Evolutionary conservation across 2,329 filamentous ascomycete genomes (phyloP).

Genomic region (Diplodia scrobiculata): DNA sequence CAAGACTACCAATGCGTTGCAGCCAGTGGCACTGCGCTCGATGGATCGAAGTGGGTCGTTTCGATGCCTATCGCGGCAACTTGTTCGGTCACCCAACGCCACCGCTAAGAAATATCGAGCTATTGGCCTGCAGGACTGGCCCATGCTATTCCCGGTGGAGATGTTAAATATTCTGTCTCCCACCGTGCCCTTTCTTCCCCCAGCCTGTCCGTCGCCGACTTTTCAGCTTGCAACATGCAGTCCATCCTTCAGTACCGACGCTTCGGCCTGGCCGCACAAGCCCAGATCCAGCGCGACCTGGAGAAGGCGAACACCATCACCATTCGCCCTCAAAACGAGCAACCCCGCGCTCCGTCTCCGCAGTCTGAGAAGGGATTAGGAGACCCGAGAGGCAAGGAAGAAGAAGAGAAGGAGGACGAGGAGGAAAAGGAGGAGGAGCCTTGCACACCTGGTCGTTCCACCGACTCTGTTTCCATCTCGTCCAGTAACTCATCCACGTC

Average conservation of each 20-base stretch:
- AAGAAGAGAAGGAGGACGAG: conserved; percentile 21
- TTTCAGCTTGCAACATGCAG: conserved; percentile 34
- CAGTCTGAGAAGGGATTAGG: background rate
- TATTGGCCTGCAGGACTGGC: background rate
- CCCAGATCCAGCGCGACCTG: conserved; percentile 32
- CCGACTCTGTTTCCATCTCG: conserved; percentile 19
- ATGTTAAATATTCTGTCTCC: background rate
- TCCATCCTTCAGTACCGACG: conserved; percentile 37
- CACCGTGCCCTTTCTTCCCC: background rate
- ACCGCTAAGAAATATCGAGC: conserved; percentile 17
- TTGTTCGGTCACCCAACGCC: conserved; percentile 19
- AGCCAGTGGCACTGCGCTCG: background rate
- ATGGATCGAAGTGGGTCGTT: conserved; percentile 12
- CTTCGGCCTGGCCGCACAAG: conserved; percentile 31
- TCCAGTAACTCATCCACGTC: conserved; percentile 25
- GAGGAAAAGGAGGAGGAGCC: conserved; percentile 29
- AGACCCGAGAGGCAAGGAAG: background rate
- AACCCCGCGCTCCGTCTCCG: background rate
- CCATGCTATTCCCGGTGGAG: background rate
- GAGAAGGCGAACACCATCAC: conserved; percentile 29
- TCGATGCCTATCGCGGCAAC: conserved; percentile 12
- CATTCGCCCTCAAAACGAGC: background rate
- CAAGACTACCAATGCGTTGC: background rate
- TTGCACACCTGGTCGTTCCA: conserved; percentile 27
- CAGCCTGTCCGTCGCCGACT: background rate